Evolutionary conservation across 2,329 filamentous ascomycete genomes (phyloP).

Genomic region (Pseudocercospora musae): DNA sequence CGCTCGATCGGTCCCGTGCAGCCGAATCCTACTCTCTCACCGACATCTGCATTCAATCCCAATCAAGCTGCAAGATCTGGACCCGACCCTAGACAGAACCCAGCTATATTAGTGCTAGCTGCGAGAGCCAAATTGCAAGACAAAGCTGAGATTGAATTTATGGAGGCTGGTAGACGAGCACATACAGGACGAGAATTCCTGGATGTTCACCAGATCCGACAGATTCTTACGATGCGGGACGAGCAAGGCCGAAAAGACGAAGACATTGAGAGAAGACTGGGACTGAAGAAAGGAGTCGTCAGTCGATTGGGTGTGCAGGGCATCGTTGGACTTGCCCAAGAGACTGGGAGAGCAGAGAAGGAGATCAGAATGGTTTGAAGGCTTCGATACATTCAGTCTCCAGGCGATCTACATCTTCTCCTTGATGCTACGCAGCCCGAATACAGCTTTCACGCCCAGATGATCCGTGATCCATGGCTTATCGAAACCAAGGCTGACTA

Average conservation of each 20-base stretch:
- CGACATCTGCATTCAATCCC: constrained; percentile 50
- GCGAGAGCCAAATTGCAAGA: constrained; percentile 51
- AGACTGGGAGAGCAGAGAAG: constrained; percentile 31
- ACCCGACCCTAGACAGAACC: constrained; percentile 46
- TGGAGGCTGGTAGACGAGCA: constrained; percentile 41
- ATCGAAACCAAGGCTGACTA: constrained; percentile 38
- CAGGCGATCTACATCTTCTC: not conserved
- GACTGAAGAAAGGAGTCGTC: constrained; percentile 36
- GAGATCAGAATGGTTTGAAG: constrained; percentile 33
- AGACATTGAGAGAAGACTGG: constrained; percentile 35
- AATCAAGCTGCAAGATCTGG: constrained; percentile 32
- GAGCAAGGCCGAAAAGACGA: constrained; percentile 25
- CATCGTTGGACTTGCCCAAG: constrained; percentile 31
- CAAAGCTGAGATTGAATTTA: constrained; percentile 54
- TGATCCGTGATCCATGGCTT: constrained; percentile 52
- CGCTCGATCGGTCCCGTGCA: constrained; percentile 60
- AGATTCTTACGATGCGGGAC: constrained; percentile 35
- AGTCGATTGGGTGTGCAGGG: constrained; percentile 32
- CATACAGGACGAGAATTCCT: constrained; percentile 44
- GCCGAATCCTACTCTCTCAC: constrained; percentile 55
- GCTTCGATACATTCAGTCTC: no score
- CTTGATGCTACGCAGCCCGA: constrained; percentile 5
- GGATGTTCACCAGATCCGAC: constrained; percentile 43
- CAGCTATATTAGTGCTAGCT: constrained; percentile 53
- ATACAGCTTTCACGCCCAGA: constrained; percentile 42